Percentiles rank a stretch among this genome's conserved stretches.
Evolutionary conservation across 2,329 filamentous ascomycete genomes (phyloP).

Genomic region (Trichoderma simmonsii): DNA sequence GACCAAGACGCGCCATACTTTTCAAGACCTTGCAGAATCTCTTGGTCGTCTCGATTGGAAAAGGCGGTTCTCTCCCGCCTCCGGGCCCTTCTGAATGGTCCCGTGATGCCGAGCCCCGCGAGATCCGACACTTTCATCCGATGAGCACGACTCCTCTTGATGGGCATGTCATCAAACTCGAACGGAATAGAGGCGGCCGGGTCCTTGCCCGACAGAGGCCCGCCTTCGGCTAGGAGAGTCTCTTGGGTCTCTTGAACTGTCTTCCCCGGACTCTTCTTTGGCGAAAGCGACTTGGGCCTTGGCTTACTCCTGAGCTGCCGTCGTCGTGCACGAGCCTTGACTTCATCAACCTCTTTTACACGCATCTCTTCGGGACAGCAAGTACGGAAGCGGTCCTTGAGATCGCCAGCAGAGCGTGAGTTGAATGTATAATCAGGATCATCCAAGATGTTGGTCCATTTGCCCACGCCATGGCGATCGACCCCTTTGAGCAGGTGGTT

Average conservation of each 20-base stretch:
- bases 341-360: constrained; percentile 16
- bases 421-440: constrained; percentile 61
- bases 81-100: constrained; percentile 60
- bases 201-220: constrained; percentile 27
- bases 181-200: constrained; percentile 24
- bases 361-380: constrained; percentile 62
- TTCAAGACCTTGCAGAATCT: constrained; percentile 59
- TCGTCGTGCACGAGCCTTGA: constrained; percentile 22
- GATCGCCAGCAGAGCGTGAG: constrained; percentile 57
- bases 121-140: constrained; percentile 56
- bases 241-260: constrained; percentile 39
- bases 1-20: constrained; percentile 63
- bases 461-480: constrained; percentile 60
- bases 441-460: constrained; percentile 63
- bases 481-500: constrained; percentile 60
- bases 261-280: constrained; percentile 42
- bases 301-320: not conserved
- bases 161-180: constrained; percentile 37
- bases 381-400: constrained; percentile 65
- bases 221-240: constrained; percentile 50
- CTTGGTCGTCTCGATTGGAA: constrained; percentile 59
- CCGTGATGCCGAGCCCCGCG: constrained; percentile 56
- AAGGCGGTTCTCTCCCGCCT: constrained; percentile 60
- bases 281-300: constrained; percentile 28
- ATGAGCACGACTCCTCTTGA: constrained; percentile 52